phyloP scores from a whole-genome alignment of 2,329 filamentous ascomycete species.

The Cytospora piceicola region DNA sequence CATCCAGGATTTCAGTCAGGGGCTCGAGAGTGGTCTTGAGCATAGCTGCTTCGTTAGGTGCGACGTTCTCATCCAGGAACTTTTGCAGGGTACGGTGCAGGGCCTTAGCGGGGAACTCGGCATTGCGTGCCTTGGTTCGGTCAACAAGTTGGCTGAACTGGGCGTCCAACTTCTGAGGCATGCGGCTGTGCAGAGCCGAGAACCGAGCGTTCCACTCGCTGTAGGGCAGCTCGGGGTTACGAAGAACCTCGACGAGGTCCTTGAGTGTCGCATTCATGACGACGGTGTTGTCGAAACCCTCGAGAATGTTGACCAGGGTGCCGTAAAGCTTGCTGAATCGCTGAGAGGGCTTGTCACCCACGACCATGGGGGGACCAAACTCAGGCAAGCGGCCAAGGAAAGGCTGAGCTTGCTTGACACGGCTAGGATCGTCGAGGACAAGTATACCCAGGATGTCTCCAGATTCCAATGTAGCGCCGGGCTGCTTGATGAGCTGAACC shows the following conservation, averaged over 20 bases:
- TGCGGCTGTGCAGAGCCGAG: slow-evolving; percentile 93
- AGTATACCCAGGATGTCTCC: slow-evolving; percentile 99
- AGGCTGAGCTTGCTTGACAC: slow-evolving; percentile 94
- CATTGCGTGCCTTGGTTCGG: slow-evolving; percentile 73
- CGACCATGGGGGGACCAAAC: slow-evolving; percentile 81
- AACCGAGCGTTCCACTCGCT: slow-evolving; percentile 97
- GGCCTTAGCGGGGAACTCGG: slow-evolving; percentile 90
- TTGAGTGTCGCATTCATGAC: slow-evolving; percentile 88
- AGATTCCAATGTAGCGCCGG: slow-evolving; percentile 94
- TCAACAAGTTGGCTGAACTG: slow-evolving; percentile 86
- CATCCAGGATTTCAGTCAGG: slow-evolving; percentile 74
- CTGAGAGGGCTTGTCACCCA: slow-evolving; percentile 91
- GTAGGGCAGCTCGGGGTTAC: slow-evolving; percentile 88
- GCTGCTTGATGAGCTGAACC: slow-evolving; percentile 98
- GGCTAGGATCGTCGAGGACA: slow-evolving; percentile 89
- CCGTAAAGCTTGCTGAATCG: slow-evolving; percentile 76
- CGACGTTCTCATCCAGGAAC: slow-evolving; percentile 86
- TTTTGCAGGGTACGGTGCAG: slow-evolving; percentile 81
- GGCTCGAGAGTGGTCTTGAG: slow-evolving; percentile 76
- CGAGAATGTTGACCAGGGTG: slow-evolving; percentile 84
- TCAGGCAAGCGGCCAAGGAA: slow-evolving; percentile 90
- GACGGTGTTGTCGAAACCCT: slow-evolving; percentile 95
- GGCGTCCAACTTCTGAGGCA: slow-evolving; percentile 90
- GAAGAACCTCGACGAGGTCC: slow-evolving; percentile 87
- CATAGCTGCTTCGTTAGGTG: slow-evolving; percentile 70